phyloP scores from a whole-genome alignment of 139 green algal species.

The Chlorella sorokiniana region DNA sequence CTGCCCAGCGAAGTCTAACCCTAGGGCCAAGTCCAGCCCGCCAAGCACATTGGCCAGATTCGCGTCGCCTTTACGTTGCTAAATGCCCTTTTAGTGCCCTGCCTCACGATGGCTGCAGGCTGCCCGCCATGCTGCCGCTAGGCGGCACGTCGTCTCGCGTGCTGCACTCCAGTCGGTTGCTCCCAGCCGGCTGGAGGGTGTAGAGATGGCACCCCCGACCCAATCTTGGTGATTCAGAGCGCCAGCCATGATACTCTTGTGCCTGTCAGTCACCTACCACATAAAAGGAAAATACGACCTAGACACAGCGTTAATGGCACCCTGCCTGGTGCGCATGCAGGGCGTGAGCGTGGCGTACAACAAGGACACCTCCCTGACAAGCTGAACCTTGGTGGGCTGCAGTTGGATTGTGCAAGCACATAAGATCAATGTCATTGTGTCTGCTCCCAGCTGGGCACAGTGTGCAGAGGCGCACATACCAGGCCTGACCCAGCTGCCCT shows the following conservation, averaged over 20 bases:
- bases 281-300: neutral
- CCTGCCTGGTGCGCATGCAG: conserved; percentile 44
- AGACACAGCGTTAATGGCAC: neutral
- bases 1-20: too few species aligned
- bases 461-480: neutral
- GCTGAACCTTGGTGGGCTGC: conserved; percentile 94
- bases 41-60: too few species aligned
- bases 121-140: neutral
- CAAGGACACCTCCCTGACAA: conserved; percentile 73
- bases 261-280: neutral
- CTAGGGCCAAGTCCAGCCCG: too few species aligned
- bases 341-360: conserved; percentile 95
- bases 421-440: too few species aligned
- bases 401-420: neutral
- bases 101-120: neutral
- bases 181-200: conserved; percentile 35
- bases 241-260: too few species aligned
- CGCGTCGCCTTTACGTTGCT: too few species aligned
- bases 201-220: conserved; percentile 51
- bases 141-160: too few species aligned
- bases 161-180: neutral
- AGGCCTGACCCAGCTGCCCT: neutral
- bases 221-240: conserved; percentile 32
- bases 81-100: too few species aligned
- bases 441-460: neutral